phyloP scores from a whole-genome alignment of 1,284 basidiomycete genomes.

The Ganoderma sinense region DNA sequence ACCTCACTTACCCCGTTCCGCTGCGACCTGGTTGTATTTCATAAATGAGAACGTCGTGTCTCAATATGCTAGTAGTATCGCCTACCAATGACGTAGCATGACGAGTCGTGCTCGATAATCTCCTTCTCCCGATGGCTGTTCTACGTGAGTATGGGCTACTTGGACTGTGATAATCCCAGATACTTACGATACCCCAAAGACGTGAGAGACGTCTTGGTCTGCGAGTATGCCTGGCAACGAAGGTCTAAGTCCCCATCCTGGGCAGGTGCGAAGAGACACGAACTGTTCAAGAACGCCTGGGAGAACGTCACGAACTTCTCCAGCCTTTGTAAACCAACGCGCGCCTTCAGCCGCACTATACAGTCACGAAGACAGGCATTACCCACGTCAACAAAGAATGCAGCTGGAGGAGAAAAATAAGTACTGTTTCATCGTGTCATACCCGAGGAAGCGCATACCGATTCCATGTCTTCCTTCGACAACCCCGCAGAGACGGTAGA shows the following conservation, averaged over 20 bases:
- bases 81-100: slow-evolving; percentile 70
- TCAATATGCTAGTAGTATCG: neutral
- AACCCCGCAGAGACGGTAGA: neutral
- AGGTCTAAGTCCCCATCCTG: neutral
- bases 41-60: neutral
- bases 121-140: slow-evolving; percentile 61
- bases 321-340: slow-evolving; percentile 46
- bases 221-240: slow-evolving; percentile 41
- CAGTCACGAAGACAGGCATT: neutral
- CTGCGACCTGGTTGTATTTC: slow-evolving; percentile 48
- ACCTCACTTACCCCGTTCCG: slow-evolving; percentile 65
- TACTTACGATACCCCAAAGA: slow-evolving; percentile 64
- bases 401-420: slow-evolving; percentile 28
- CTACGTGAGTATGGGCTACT: neutral
- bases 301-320: slow-evolving; percentile 75
- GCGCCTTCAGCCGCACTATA: neutral
- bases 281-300: slow-evolving; percentile 45
- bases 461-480: slow-evolving; percentile 49
- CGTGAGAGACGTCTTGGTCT: slow-evolving; percentile 54
- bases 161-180: neutral
- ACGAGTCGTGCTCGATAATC: slow-evolving; percentile 66
- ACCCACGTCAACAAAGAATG: slow-evolving; percentile 65
- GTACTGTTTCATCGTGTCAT: neutral
- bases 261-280: neutral
- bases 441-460: slow-evolving; percentile 39